These are phyloP conservation scores for Fusarium denticulatum DNA, from an alignment of 2,329 filamentous ascomycete species.

Conservation along the genomic window DNA sequence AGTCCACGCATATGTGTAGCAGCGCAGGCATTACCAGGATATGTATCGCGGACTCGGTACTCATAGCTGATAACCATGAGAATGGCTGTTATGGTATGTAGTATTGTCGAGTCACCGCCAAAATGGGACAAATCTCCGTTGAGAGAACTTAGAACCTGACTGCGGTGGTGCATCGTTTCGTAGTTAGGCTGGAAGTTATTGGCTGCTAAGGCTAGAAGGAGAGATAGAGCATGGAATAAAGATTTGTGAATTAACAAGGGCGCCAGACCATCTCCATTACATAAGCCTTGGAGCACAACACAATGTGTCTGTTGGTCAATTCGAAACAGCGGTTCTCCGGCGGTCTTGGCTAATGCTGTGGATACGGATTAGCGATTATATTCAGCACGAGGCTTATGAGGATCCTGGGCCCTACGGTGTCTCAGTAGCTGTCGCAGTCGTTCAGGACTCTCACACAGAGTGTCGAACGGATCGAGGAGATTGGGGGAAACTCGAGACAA, in stretches of 20 bases:
- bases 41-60: not conserved
- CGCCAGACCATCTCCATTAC: rapidly evolving
- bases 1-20: not conserved
- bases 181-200: not conserved
- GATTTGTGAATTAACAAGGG: not conserved
- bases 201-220: not conserved
- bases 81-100: not conserved
- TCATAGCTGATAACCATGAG: slow-evolving; percentile 4
- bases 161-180: not conserved
- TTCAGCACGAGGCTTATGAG: rapidly evolving
- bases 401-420: not conserved
- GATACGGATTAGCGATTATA: not conserved
- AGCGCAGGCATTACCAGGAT: not conserved
- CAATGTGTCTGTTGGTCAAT: not conserved
- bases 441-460: not conserved
- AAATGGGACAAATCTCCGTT: not conserved
- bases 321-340: slow-evolving; percentile 1
- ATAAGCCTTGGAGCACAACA: not conserved
- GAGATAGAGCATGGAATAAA: slow-evolving; percentile 1
- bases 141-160: not conserved
- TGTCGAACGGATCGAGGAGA: slow-evolving; percentile 2
- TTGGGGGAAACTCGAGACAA: not conserved
- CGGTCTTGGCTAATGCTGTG: not conserved
- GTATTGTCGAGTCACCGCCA: rapidly evolving
- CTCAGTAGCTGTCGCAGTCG: not conserved